phyloP scores from a whole-genome alignment of 2,329 filamentous ascomycete genomes.

The Talaromyces sp. region DNA sequence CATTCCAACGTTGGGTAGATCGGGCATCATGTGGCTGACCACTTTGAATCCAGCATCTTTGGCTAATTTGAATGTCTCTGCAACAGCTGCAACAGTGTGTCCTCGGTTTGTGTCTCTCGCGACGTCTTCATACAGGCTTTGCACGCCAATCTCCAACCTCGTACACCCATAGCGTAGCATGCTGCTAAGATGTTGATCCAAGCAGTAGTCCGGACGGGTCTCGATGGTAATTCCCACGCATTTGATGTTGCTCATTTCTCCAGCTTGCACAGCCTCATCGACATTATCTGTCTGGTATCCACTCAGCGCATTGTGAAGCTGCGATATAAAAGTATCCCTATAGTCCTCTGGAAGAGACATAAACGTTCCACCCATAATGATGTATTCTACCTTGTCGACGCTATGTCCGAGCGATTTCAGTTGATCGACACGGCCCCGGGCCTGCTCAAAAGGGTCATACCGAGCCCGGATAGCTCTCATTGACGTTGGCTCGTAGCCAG shows the following conservation, averaged over 20 bases:
- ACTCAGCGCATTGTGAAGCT: constrained; percentile 92
- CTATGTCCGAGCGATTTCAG: constrained; percentile 93
- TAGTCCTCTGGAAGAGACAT: constrained; percentile 93
- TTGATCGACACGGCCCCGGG: constrained; percentile 90
- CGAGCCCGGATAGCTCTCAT: constrained; percentile 97
- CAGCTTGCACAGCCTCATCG: constrained; percentile 88
- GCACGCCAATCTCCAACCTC: constrained; percentile 86
- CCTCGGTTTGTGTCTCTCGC: constrained; percentile 96
- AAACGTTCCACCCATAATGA: constrained; percentile 99
- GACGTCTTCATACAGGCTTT: constrained; percentile 95
- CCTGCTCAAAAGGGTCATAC: constrained; percentile 97
- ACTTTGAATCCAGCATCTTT: constrained; percentile 99
- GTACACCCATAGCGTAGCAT: constrained; percentile 99
- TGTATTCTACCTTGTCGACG: constrained; percentile 98
- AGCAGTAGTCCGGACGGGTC: constrained; percentile 91
- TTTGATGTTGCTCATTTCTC: constrained; percentile 95
- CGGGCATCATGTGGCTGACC: constrained; percentile 99
- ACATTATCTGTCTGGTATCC: constrained; percentile 93
- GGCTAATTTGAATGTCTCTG: constrained; percentile 92
- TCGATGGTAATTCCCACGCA: constrained; percentile 99
- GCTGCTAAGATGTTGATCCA: constrained; percentile 88
- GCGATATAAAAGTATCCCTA: constrained; percentile 87
- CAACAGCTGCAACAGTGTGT: constrained; percentile 90
- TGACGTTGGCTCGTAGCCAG: constrained; percentile 94
- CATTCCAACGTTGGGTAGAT: constrained; percentile 96